Base-by-base conservation (phyloP, 495 filamentous ascomycete genomes). In the Durotheca rogersii region DNA sequence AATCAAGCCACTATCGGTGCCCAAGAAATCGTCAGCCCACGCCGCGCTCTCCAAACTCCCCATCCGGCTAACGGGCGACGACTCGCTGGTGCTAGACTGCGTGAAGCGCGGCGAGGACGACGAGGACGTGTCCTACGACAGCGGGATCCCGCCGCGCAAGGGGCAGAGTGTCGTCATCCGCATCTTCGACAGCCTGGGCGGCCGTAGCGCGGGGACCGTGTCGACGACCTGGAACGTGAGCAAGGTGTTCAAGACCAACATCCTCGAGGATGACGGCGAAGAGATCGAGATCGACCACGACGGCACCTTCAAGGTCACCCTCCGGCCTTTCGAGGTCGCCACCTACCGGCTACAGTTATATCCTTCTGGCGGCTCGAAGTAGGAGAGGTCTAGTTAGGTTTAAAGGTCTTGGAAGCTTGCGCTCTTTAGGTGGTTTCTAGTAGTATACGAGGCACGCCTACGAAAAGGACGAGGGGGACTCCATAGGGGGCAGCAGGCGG, bases 91-190 rank as follows among this genome's bases (percentile, higher is more conserved):
- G 16, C 73, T 96, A 4, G 90, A 96, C 61, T 84, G 81, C 11
- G 74, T 96, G 56, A 96, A 96, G 76, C 84, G 93, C 43, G 93
- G 90, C 17, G 94, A 97, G 69, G 93, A 98, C 57, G 93, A 98
- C 56, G 89, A 88, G 65, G 93, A 95, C 60, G 82, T 96, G 11
- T 86, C 81, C 18, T 70, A 76, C 2, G 59, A 65, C n/a, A 86
- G 81, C 20, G 85, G 84, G n/a, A 64, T 95, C 27, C 77, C 83
- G 7, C 72, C 69, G 27, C 78, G 86, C 45, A 78, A 80, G 55
- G 91, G 90, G 7, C 75, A 75, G 62, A 93, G 88, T 62, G 75
- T 97, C 16, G 81, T 98, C 41, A 20, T 96, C 31, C 79, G 93
- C 1, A 72, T 95, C 7, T 98, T 94, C 61, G 93, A 98, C 65